Percentiles rank a stretch among this genome's conserved stretches.
Conservation (phyloP, 306 rosid species). For the Vigna trinervia region DNA sequence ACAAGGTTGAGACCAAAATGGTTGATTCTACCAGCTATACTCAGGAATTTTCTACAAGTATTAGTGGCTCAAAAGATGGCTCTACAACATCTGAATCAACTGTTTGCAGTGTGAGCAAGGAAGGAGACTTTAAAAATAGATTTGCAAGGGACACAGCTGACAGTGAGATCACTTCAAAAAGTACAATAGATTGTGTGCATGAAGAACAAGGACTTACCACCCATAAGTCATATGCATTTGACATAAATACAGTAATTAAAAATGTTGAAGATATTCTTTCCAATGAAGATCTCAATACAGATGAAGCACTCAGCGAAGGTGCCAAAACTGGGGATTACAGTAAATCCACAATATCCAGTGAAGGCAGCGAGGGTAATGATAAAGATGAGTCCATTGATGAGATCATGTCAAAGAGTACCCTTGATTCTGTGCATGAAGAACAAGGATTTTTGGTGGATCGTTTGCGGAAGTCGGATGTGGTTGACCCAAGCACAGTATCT, state of each 20-base stretch:
- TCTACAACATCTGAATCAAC: slow-evolving; percentile 64
- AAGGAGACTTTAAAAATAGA: slow-evolving; percentile 51
- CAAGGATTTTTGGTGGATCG: slow-evolving; percentile 43
- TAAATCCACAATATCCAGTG: slow-evolving; percentile 43
- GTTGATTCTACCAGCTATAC: slow-evolving; percentile 71
- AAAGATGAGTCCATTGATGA: slow-evolving; percentile 31
- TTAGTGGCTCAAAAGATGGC: slow-evolving; percentile 61
- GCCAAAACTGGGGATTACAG: slow-evolving; percentile 47
- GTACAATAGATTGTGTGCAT: slow-evolving; percentile 53
- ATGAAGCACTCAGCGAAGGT: slow-evolving; percentile 45
- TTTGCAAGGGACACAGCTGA: slow-evolving; percentile 49
- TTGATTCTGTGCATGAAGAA: slow-evolving; percentile 47
- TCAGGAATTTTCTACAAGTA: slow-evolving; percentile 57
- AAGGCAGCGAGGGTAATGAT: slow-evolving; percentile 32
- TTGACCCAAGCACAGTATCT: slow-evolving; percentile 45
- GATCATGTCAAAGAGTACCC: slow-evolving; percentile 49
- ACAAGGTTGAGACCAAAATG: slow-evolving; percentile 77
- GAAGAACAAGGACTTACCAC: slow-evolving; percentile 51
- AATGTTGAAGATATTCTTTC: slow-evolving; percentile 47
- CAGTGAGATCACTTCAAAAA: slow-evolving; percentile 55
- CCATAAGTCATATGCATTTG: slow-evolving; percentile 48
- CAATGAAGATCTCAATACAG: slow-evolving; percentile 42
- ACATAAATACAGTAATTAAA: slow-evolving; percentile 40
- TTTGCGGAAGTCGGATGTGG: slow-evolving; percentile 45
- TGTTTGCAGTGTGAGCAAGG: slow-evolving; percentile 58